phyloP scores from a whole-genome alignment of 257 asterid genomes.

The Asclepias syriaca region DNA sequence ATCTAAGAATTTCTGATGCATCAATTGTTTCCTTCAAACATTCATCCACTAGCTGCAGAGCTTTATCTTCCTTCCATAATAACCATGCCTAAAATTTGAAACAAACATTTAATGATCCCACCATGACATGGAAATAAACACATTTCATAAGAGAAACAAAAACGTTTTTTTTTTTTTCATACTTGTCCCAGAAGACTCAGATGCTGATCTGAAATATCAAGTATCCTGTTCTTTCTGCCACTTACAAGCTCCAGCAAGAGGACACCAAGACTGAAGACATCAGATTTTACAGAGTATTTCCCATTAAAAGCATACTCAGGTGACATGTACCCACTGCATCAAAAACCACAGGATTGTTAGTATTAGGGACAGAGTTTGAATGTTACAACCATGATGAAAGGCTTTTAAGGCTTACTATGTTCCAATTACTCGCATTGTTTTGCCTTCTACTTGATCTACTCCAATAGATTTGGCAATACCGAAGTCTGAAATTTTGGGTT shows the following conservation, averaged over 20 bases:
- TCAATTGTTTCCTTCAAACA: constrained; percentile 9
- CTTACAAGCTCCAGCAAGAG: constrained; percentile 19
- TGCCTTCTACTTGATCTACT: constrained; percentile 19
- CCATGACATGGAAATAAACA: not conserved
- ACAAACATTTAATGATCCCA: not conserved
- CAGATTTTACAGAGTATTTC: constrained; percentile 22
- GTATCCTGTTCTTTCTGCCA: constrained; percentile 24
- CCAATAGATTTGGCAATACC: constrained; percentile 20
- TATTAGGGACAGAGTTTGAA: not conserved
- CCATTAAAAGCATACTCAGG: constrained; percentile 22
- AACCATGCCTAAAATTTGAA: constrained; percentile 21
- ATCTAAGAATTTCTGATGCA: constrained; percentile 11
- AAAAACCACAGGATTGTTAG: constrained; percentile 1
- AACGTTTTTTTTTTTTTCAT: not conserved
- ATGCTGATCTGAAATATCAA: constrained; percentile 18
- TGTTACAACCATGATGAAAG: not conserved
- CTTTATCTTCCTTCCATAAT: constrained; percentile 18
- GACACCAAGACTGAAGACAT: constrained; percentile 25
- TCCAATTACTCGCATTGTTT: constrained; percentile 22
- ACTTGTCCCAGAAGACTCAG: constrained; percentile 28
- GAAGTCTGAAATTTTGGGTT: constrained; percentile 25
- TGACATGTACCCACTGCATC: constrained; percentile 24
- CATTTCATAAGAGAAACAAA: not conserved
- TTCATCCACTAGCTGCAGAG: constrained; percentile 21
- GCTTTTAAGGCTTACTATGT: constrained; percentile 21